Conservation (phyloP, 202 grass and related monocot genomes). For the Hordeum pubiflorum region DNA sequence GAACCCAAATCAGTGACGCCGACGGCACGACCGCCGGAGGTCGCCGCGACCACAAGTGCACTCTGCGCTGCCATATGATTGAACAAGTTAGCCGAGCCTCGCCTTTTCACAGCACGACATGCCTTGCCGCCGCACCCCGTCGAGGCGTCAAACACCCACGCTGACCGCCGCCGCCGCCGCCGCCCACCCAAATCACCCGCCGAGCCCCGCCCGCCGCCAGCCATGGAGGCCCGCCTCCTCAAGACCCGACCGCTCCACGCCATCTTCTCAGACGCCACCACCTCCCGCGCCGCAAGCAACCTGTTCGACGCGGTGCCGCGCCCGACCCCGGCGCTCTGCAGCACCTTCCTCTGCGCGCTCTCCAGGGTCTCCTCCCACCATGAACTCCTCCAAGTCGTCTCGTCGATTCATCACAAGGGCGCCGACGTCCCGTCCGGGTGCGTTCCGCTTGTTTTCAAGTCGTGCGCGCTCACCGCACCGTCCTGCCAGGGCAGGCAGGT, state of each 20-base stretch:
- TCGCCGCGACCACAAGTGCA: neutral
- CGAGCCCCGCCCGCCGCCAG: neutral
- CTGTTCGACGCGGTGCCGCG: constrained; percentile 60
- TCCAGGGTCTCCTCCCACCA: constrained; percentile 54
- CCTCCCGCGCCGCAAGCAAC: constrained; percentile 31
- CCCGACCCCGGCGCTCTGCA: constrained; percentile 38
- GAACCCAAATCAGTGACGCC: neutral
- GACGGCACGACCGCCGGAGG: neutral
- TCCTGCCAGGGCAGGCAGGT: constrained; percentile 46
- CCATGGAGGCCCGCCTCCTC: constrained; percentile 32
- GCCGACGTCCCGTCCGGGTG: constrained; percentile 23
- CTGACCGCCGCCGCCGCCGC: neutral
- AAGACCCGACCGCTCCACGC: constrained; percentile 36
- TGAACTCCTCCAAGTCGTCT: constrained; percentile 38
- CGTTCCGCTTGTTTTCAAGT: constrained; percentile 50
- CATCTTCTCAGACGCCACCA: constrained; percentile 34
- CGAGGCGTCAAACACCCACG: constrained; percentile 14
- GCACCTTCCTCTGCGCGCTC: constrained; percentile 36
- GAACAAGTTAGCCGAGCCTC: neutral
- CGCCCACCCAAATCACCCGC: neutral
- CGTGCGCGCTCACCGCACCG: constrained; percentile 37
- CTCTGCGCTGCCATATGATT: neutral
- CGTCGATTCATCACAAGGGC: constrained; percentile 36
- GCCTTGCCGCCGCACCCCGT: constrained; percentile 16
- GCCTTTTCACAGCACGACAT: neutral